Evolutionary conservation across 2,329 filamentous ascomycete species (phyloP), one percentile per base, ranked within the genome.

Genomic region (Colletotrichum sp.): DNA sequence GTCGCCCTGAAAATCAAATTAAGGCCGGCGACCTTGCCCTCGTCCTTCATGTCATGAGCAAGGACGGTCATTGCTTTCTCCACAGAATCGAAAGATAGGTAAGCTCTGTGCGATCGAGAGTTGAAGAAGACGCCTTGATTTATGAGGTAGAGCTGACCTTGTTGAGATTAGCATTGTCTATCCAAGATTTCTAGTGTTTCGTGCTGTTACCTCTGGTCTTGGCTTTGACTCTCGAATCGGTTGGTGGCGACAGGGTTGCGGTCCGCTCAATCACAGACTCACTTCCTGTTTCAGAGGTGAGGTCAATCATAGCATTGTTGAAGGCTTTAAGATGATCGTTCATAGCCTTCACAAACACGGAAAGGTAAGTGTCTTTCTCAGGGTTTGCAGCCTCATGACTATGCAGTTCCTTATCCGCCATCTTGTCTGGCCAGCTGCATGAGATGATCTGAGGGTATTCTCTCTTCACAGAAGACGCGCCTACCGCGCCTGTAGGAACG

Each of bases 361-460:
- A 71, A 7, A 71, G 38, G 4, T 71, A 71, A 1, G 68, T 71
- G 2, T 55, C 36, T 14, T 34, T 28, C 10, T 64, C 32, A 1
- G 26, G 4, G n/a, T 64, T 2, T 16, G 67, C 36, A 3, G 26
- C 18, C 21, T 48, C 58, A 0, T 61, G 34, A 1, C 52, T 28
- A 5, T 16, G 18, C 26, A 73, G 34, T 0, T 48, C 36, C 12
- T 24, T 5, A 16, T 73, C 55, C 5, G 7, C 70, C 3, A 6
- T 2, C 34, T 52, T 62, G 16, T 61, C 70, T 26, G 55, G 63
- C 70, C 70, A 73, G 63, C 26, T 61, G 64, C 62, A 69, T 1
- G 70, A 73, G 2, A 62, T 36, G 34, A 62, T 68, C 30, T 73
- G 70, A 12, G 70, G 70, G 26, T 68, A 73, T 16, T 73, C 59